These are phyloP conservation scores for Linaria vulgaris DNA, from an alignment of 257 asterid species.

Conservation along the genomic window DNA sequence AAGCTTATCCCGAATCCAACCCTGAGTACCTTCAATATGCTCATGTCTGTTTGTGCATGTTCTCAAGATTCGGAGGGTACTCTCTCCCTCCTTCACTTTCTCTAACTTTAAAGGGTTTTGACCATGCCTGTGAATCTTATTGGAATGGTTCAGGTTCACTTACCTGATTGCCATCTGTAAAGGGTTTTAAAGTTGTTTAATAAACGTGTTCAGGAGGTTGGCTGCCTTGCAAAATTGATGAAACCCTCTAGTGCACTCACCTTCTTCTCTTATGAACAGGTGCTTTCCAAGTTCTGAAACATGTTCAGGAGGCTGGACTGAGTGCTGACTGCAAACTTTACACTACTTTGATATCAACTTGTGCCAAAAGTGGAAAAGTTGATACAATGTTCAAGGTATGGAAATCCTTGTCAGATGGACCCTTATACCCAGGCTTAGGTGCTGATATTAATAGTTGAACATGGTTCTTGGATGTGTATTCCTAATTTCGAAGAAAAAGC, in stretches of 20 bases:
- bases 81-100: slow-evolving; percentile 21
- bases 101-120: slow-evolving; percentile 2
- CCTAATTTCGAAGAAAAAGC: neutral
- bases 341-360: slow-evolving; percentile 91
- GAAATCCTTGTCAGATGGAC: slow-evolving; percentile 25
- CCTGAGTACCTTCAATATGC: slow-evolving; percentile 93
- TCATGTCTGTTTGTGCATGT: slow-evolving; percentile 90
- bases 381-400: slow-evolving; percentile 92
- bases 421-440: slow-evolving; percentile 24
- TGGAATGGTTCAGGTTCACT: slow-evolving; percentile 21
- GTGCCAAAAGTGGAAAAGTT: slow-evolving; percentile 96
- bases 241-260: slow-evolving; percentile 22
- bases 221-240: slow-evolving; percentile 16
- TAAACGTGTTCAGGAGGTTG: too few species aligned
- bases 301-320: slow-evolving; percentile 67
- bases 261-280: slow-evolving; percentile 44
- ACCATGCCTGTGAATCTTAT: slow-evolving; percentile 16
- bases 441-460: neutral
- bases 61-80: slow-evolving; percentile 83
- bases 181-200: too few species aligned
- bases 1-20: slow-evolving; percentile 83
- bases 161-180: slow-evolving; percentile 19
- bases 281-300: slow-evolving; percentile 74
- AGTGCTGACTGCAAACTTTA: slow-evolving; percentile 92
- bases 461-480: neutral